Percentiles rank a stretch among this genome's conserved stretches.
Evolutionary conservation across 352 stramenopile genomes (phyloP).

Genomic region (Phytophthora pini): DNA sequence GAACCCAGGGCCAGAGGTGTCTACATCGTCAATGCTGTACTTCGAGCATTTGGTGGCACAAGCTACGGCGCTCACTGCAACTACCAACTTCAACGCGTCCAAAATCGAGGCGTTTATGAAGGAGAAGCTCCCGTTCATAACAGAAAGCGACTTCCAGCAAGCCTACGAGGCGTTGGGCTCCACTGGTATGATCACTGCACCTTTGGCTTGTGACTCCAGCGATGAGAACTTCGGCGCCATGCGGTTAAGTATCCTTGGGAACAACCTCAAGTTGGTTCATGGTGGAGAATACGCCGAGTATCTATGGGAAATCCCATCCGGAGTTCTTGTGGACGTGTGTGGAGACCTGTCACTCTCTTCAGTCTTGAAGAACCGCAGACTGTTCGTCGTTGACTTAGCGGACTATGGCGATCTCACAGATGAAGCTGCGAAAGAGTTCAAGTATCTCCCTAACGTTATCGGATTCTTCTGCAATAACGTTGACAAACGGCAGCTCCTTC

Average conservation of each 20-base stretch:
- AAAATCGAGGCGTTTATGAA: slow-evolving; percentile 29
- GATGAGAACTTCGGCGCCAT: slow-evolving; percentile 47
- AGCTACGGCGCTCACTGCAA: slow-evolving; percentile 23
- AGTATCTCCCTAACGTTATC: slow-evolving; percentile 40
- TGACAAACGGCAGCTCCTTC: slow-evolving; percentile 26
- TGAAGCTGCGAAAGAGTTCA: slow-evolving; percentile 19
- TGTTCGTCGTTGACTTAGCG: slow-evolving; percentile 41
- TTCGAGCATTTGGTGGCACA: slow-evolving; percentile 37
- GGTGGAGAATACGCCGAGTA: slow-evolving; percentile 26
- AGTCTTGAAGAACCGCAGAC: slow-evolving; percentile 15
- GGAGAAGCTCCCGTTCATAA: slow-evolving; percentile 22
- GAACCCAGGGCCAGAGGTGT: slow-evolving; percentile 30
- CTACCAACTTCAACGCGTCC: slow-evolving; percentile 30
- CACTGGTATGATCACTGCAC: slow-evolving; percentile 22
- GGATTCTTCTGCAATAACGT: slow-evolving; percentile 48
- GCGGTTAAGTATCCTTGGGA: slow-evolving; percentile 41
- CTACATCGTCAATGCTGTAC: slow-evolving; percentile 32
- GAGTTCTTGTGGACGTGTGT: slow-evolving; percentile 21
- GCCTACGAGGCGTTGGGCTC: slow-evolving; percentile 31
- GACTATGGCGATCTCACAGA: slow-evolving; percentile 27
- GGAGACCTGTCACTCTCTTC: slow-evolving; percentile 12
- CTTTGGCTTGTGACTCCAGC: slow-evolving; percentile 38
- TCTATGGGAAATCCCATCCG: slow-evolving; percentile 13
- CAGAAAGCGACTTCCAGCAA: slow-evolving; percentile 22
- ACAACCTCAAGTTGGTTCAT: slow-evolving; percentile 36